Evolutionary conservation across 2,329 filamentous ascomycete genomes (phyloP).

Genomic region (Camillea tinctor): DNA sequence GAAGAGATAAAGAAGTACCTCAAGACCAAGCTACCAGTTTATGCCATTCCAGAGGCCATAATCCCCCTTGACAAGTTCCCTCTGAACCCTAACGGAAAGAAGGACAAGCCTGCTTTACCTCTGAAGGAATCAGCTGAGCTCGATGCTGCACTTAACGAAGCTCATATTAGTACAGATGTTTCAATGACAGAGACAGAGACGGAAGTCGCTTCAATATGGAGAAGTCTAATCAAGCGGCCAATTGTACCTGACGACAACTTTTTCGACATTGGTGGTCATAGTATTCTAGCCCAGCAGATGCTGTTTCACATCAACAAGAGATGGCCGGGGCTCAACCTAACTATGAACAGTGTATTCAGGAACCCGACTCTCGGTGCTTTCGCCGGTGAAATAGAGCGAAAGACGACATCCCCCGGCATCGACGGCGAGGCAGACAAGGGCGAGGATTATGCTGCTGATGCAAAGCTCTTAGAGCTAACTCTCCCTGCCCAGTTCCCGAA

Average conservation of each 20-base stretch:
- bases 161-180: background rate
- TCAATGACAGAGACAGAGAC: conserved; percentile 49
- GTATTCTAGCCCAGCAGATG: conserved; percentile 70
- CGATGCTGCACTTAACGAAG: conserved; percentile 51
- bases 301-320: conserved; percentile 53
- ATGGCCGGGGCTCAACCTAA: background rate
- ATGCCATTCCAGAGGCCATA: conserved; percentile 57
- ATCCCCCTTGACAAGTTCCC: conserved; percentile 53
- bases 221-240: conserved; percentile 55
- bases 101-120: conserved; percentile 68
- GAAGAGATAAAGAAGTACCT: conserved; percentile 49
- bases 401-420: background rate
- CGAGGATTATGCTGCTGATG: background rate
- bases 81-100: conserved; percentile 69
- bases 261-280: conserved; percentile 71
- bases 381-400: background rate
- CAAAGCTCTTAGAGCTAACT: background rate
- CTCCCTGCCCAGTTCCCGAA: conserved; percentile 22
- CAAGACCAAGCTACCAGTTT: conserved; percentile 60
- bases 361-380: background rate
- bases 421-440: background rate
- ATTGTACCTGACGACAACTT: conserved; percentile 56
- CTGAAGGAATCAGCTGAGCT: conserved; percentile 54
- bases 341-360: background rate
- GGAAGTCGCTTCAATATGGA: conserved; percentile 62